Conservation (phyloP, 345 rosid genomes). For the Citrus maxima region DNA sequence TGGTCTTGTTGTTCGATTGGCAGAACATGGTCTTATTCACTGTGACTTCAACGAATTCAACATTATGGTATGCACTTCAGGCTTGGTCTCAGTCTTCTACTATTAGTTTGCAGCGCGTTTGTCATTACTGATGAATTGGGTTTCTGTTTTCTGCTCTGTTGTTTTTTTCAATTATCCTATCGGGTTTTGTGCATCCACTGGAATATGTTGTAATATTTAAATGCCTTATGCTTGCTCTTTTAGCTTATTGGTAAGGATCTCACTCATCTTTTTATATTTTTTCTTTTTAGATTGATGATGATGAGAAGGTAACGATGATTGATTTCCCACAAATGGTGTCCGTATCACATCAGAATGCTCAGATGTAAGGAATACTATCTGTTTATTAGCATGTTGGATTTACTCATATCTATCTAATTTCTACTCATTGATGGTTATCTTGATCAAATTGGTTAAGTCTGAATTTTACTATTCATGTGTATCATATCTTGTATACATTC, state of each 20-base stretch:
- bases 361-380: constrained; percentile 54
- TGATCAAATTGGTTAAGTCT: background rate
- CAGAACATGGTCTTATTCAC: constrained; percentile 95
- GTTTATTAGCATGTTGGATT: constrained; percentile 12
- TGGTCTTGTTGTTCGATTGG: constrained; percentile 76
- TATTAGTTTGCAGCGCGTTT: background rate
- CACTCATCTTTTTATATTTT: background rate
- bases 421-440: background rate
- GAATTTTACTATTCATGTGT: background rate
- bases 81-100: background rate
- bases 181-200: background rate
- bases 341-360: constrained; percentile 94
- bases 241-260: background rate
- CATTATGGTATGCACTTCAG: constrained; percentile 65
- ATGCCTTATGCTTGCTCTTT: background rate
- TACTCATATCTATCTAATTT: background rate
- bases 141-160: background rate
- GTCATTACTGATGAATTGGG: background rate
- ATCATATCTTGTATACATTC: constrained; percentile 1
- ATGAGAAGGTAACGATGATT: constrained; percentile 82
- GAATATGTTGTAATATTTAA: background rate
- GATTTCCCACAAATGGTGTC: constrained; percentile 99
- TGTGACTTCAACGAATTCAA: constrained; percentile 96
- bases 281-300: constrained; percentile 77
- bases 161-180: background rate